Base-by-base conservation (phyloP, 768 basidiomycete genomes). In the Kwoniella bestiolae region DNA sequence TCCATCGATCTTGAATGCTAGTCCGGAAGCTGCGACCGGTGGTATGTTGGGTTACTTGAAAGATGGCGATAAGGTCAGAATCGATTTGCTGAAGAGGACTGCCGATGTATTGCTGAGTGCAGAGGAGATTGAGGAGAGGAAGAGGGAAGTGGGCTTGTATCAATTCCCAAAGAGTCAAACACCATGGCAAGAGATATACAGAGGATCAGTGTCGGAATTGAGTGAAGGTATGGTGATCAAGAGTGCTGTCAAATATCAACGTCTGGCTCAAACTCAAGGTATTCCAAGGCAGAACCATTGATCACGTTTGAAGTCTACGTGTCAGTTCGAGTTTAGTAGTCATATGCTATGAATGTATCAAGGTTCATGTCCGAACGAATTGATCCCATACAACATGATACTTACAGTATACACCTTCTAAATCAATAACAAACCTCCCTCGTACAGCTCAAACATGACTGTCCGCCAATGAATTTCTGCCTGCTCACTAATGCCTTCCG, bases 101-200 rank as follows among this genome's bases (percentile, higher is more conserved):
- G 79, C 76, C 28, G 73, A 80, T 57, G 73, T 80, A 29, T 56
- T 66, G 61, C 31, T 80, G 23, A 67, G 68, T 12, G 26, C 46
- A 3, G 73, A 73, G 31, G 71, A 80, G 63, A 75, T 79, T 35
- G 67, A 72, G 45, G 34, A 57, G 46, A 59, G 79, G n/a, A 71
- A 73, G 66, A 69, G 72, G 49, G 72, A 74, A 38, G 67, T 65
- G 67, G 74, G 78, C 2, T 47, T 66, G 3, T 75, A 69, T 56
- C 64, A 70, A 44, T 50, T 68, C 16, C 79, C 79, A 2, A 45
- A 55, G 18, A 69, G 65, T 58, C 79, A 80, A 59, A 80, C 79
- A 12, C 79, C 79, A 5, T 80, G 79, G 79, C 79, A 80, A 69
- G 74, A 80, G 60, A 68, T 80, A 29, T 80, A 76, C 52, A 70